Conservation (phyloP, 2,329 filamentous ascomycete genomes). For the Dactylellina cionopaga region DNA sequence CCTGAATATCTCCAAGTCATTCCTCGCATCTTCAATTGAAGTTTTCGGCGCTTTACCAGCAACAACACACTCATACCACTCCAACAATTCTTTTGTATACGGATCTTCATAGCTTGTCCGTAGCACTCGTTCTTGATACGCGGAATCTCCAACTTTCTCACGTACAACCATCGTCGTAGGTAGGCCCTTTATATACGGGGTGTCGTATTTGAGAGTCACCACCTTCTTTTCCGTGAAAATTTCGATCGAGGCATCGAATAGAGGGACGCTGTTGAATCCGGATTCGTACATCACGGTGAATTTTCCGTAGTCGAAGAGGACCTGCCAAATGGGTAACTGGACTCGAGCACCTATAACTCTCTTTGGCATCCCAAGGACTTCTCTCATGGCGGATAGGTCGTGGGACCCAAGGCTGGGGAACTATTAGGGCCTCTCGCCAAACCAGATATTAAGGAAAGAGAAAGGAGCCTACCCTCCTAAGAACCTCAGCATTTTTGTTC, state of each 20-base stretch:
- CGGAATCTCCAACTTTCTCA: conserved; percentile 62
- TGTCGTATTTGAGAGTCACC: conserved; percentile 68
- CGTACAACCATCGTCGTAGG: conserved; percentile 65
- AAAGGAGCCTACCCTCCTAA: conserved; percentile 56
- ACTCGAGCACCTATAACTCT: conserved; percentile 63
- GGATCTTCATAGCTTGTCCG: conserved; percentile 64
- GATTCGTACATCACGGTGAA: conserved; percentile 70
- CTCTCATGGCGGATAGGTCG: conserved; percentile 68
- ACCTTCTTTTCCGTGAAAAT: conserved; percentile 68
- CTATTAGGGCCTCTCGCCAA: background rate
- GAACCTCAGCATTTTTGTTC: conserved; percentile 56
- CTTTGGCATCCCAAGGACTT: conserved; percentile 66
- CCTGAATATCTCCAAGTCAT: conserved; percentile 56
- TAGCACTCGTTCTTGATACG: conserved; percentile 61
- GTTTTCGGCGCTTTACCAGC: conserved; percentile 58
- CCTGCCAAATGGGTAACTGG: conserved; percentile 62
- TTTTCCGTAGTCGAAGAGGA: conserved; percentile 63
- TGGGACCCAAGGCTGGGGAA: conserved; percentile 64
- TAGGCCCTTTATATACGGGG: conserved; percentile 69
- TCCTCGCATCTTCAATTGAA: conserved; percentile 57
- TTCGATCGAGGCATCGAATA: conserved; percentile 67
- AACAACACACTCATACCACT: conserved; percentile 58
- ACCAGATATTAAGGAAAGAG: conserved; percentile 54
- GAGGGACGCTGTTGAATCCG: conserved; percentile 66
- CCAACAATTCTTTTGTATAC: conserved; percentile 61